A percentile compares a stretch with the other conserved stretches of the same genome.
phyloP scores from a whole-genome alignment of 202 grass and related monocot genomes.

The Panicum virgatum region DNA sequence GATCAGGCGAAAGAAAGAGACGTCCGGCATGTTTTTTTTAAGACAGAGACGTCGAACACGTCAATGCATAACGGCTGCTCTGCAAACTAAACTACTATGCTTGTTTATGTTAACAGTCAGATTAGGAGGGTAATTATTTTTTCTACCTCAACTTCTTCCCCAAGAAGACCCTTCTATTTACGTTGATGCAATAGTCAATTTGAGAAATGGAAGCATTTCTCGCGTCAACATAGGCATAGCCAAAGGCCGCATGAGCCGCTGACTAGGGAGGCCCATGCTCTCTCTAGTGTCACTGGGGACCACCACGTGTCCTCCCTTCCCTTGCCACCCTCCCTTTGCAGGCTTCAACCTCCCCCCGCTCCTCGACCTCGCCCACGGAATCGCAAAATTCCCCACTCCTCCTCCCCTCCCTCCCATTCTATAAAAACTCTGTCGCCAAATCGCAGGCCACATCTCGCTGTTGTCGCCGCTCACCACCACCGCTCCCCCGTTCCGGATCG shows the following conservation, averaged over 20 bases:
- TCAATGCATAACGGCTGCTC: too few species aligned
- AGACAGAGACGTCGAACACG: not conserved
- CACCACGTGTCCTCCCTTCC: too few species aligned
- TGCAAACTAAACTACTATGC: not conserved
- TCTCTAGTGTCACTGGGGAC: not conserved
- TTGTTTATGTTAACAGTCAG: not conserved
- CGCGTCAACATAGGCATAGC: not conserved
- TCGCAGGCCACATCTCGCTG: too few species aligned
- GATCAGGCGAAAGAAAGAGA: too few species aligned
- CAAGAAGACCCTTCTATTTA: not conserved
- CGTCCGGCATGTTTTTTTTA: too few species aligned
- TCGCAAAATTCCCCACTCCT: slow-evolving; percentile 37
- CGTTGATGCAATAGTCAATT: too few species aligned
- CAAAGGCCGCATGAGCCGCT: not conserved
- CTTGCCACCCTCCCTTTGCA: too few species aligned
- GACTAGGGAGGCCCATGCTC: not conserved
- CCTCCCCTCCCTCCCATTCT: not conserved
- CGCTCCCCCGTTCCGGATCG: slow-evolving; percentile 1
- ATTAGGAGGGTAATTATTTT: not conserved
- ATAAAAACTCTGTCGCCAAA: slow-evolving; percentile 24
- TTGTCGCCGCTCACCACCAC: too few species aligned
- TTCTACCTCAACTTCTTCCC: not conserved
- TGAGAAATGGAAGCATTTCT: too few species aligned
- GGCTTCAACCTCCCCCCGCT: not conserved
- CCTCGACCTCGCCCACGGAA: slow-evolving; percentile 53